These are phyloP conservation scores for Capronia epimyces DNA, from an alignment of 2,329 filamentous ascomycete genomes.

Conservation along the genomic window DNA sequence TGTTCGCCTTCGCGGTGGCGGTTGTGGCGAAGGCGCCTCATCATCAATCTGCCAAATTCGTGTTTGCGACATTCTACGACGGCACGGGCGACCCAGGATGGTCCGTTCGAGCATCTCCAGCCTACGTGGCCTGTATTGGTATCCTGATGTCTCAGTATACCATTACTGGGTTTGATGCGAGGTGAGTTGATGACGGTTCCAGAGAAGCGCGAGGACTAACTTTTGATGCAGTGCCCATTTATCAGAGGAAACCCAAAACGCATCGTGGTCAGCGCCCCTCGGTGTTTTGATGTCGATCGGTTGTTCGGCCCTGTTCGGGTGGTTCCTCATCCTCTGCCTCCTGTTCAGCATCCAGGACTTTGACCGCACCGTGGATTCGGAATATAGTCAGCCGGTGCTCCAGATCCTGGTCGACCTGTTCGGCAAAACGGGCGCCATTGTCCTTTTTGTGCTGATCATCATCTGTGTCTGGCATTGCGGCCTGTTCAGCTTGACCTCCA, in stretches of 20 bases:
- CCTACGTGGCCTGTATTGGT: conserved; percentile 52
- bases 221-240: conserved; percentile 44
- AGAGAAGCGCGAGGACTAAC: conserved; percentile 1
- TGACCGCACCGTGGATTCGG: conserved; percentile 42
- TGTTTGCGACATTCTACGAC: conserved; percentile 51
- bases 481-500: conserved; percentile 56
- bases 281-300: conserved; percentile 54
- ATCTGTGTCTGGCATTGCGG: conserved; percentile 59
- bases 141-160: conserved; percentile 53
- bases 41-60: conserved; percentile 51
- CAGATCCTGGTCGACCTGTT: conserved; percentile 56
- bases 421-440: conserved; percentile 52
- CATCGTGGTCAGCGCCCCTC: conserved; percentile 53
- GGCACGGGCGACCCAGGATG: conserved; percentile 52
- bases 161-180: conserved; percentile 37
- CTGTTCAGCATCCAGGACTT: conserved; percentile 58
- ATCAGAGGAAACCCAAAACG: conserved; percentile 54
- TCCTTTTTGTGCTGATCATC: conserved; percentile 52
- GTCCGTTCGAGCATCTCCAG: conserved; percentile 49
- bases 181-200: conserved; percentile 1
- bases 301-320: conserved; percentile 54
- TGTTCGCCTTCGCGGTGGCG: conserved; percentile 51
- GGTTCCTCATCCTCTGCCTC: conserved; percentile 54
- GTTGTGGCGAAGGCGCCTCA: conserved; percentile 54
- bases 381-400: conserved; percentile 51